These are phyloP conservation scores for Ormosia emarginata DNA, from an alignment of 306 rosid genomes.

Conservation along the genomic window DNA sequence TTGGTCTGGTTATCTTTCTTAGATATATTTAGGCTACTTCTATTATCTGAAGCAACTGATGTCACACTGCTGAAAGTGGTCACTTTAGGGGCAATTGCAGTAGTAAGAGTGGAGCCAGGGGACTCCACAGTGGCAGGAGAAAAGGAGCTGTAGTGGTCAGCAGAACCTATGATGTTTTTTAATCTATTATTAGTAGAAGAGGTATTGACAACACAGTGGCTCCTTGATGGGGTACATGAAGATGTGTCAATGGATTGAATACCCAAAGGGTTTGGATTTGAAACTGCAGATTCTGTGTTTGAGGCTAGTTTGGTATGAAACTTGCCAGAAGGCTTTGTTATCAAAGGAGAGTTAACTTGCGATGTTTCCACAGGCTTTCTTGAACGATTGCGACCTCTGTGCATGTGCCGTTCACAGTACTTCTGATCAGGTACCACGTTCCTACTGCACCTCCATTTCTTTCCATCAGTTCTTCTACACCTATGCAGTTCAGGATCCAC, in stretches of 20 bases:
- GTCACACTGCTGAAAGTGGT: background rate
- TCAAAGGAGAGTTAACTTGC: slow-evolving; percentile 34
- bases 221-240: background rate
- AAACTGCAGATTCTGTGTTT: background rate
- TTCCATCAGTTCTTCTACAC: slow-evolving; percentile 96
- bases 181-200: slow-evolving; percentile 2
- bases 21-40: background rate
- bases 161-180: slow-evolving; percentile 14
- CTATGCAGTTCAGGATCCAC: slow-evolving; percentile 65
- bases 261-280: slow-evolving; percentile 30
- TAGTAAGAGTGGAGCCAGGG: background rate
- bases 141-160: background rate
- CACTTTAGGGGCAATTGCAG: slow-evolving; percentile 9
- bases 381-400: slow-evolving; percentile 94
- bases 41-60: background rate
- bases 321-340: slow-evolving; percentile 24
- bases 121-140: background rate
- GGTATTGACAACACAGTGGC: slow-evolving; percentile 8
- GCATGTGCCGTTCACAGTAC: slow-evolving; percentile 82
- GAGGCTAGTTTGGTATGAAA: slow-evolving; percentile 17
- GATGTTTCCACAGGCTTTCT: slow-evolving; percentile 96
- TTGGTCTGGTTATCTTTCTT: slow-evolving; percentile 29
- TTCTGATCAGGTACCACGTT: slow-evolving; percentile 47
- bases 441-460: slow-evolving; percentile 83
- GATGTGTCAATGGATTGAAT: slow-evolving; percentile 32